Conservation (phyloP, 2,329 filamentous ascomycete genomes). For the Rachicladosporium sp. region DNA sequence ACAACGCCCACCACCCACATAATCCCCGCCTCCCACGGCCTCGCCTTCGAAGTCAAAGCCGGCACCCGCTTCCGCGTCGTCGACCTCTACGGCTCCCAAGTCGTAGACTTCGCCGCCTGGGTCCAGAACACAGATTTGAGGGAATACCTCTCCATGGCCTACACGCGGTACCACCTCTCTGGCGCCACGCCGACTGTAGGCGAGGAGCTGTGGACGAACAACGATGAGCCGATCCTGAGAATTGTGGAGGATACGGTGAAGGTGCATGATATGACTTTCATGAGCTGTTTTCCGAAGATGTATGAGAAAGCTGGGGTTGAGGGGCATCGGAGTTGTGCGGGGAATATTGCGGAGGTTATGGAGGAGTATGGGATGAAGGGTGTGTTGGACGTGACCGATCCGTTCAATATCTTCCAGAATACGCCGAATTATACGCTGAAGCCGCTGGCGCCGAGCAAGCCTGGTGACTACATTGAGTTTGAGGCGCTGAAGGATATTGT, state of each 20-base stretch:
- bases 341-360: slow-evolving; percentile 29
- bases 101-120: slow-evolving; percentile 31
- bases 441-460: slow-evolving; percentile 23
- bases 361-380: slow-evolving; percentile 22
- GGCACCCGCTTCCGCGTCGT: slow-evolving; percentile 27
- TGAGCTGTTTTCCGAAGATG: slow-evolving; percentile 28
- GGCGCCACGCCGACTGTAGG: slow-evolving; percentile 25
- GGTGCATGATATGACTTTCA: slow-evolving; percentile 30
- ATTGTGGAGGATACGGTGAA: slow-evolving; percentile 27
- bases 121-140: slow-evolving; percentile 16
- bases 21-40: slow-evolving; percentile 18
- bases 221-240: slow-evolving; percentile 24
- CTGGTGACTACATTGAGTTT: slow-evolving; percentile 29
- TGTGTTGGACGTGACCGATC: slow-evolving; percentile 24
- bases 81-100: slow-evolving; percentile 28
- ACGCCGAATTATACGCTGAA: slow-evolving; percentile 29
- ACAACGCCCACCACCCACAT: slow-evolving; percentile 12
- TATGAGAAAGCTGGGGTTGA: slow-evolving; percentile 22
- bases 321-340: slow-evolving; percentile 26
- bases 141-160: slow-evolving; percentile 28
- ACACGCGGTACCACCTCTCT: slow-evolving; percentile 26
- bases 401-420: slow-evolving; percentile 31
- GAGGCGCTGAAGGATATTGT: slow-evolving; percentile 25
- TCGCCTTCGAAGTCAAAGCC: slow-evolving; percentile 24
- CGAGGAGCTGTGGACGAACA: slow-evolving; percentile 27